Conservation (phyloP, 2,329 filamentous ascomycete genomes). For the Cytospora mali region DNA sequence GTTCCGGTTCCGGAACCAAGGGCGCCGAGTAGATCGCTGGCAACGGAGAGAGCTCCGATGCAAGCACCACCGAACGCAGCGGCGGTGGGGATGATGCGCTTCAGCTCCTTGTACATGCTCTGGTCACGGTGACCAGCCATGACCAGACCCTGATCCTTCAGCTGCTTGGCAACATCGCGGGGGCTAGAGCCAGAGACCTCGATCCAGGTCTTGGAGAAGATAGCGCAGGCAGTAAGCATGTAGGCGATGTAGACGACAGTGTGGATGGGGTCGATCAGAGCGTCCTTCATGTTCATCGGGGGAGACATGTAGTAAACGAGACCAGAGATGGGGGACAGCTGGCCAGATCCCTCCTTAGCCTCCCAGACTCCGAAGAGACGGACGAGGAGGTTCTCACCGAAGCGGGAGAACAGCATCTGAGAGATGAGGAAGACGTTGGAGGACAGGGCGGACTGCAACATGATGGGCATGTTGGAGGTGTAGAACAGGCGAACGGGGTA, state of each 20-base stretch:
- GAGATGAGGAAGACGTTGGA: conserved; percentile 99
- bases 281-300: conserved; percentile 95
- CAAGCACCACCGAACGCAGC: conserved; percentile 98
- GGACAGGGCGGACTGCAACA: conserved; percentile 97
- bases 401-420: conserved; percentile 99
- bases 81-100: conserved; percentile 97
- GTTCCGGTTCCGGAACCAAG: conserved; percentile 97
- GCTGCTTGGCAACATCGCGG: conserved; percentile 97
- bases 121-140: conserved; percentile 99
- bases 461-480: conserved; percentile 99
- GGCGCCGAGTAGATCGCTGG: conserved; percentile 92
- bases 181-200: conserved; percentile 98
- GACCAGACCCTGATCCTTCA: conserved; percentile 98
- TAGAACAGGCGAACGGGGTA: conserved; percentile 99
- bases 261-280: conserved; percentile 94
- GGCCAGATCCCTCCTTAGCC: conserved; percentile 90
- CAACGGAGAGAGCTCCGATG: conserved; percentile 95
- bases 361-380: conserved; percentile 98
- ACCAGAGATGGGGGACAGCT: conserved; percentile 91
- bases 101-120: conserved; percentile 99
- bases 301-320: conserved; percentile 99
- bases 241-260: conserved; percentile 93
- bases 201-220: conserved; percentile 99
- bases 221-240: conserved; percentile 90
- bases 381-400: conserved; percentile 98